Evolutionary conservation across 176 grass and related monocot species (phyloP).

Genomic region (Musa beccarii): DNA sequence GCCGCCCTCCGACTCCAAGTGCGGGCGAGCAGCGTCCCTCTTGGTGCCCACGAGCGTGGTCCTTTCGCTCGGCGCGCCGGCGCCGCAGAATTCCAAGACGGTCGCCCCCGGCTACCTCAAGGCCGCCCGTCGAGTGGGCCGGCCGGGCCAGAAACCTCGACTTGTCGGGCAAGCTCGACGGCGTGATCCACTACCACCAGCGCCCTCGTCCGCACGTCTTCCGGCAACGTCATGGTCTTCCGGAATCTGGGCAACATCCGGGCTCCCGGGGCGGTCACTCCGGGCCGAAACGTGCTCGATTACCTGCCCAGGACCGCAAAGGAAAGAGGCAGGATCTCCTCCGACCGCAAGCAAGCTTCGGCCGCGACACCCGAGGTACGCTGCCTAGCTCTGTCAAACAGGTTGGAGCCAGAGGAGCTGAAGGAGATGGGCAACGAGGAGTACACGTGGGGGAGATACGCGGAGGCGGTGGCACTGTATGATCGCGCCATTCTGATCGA

Average conservation of each 20-base stretch:
- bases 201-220: slow-evolving; percentile 55
- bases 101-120: no score
- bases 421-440: slow-evolving; percentile 97
- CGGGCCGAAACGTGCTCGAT: slow-evolving; percentile 17
- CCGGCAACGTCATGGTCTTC: slow-evolving; percentile 83
- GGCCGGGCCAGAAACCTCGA: not conserved
- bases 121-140: no score
- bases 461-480: slow-evolving; percentile 74
- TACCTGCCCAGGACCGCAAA: slow-evolving; percentile 26
- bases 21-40: no score
- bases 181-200: slow-evolving; percentile 70
- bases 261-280: not conserved
- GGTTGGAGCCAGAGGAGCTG: slow-evolving; percentile 56
- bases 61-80: no score
- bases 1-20: no score
- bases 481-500: slow-evolving; percentile 83
- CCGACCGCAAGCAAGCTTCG: not conserved
- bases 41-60: no score
- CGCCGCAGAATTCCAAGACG: no score
- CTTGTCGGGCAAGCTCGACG: slow-evolving; percentile 32
- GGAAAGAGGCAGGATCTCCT: not conserved
- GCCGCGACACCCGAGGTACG: slow-evolving; percentile 22
- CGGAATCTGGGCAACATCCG: slow-evolving; percentile 83
- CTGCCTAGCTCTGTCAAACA: no score
- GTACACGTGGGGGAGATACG: slow-evolving; percentile 67